A percentile compares a stretch with the other conserved stretches of the same genome.
These are phyloP conservation scores for Macrolepiota fuliginosa DNA, from an alignment of 768 basidiomycete genomes.

Conservation along the genomic window DNA sequence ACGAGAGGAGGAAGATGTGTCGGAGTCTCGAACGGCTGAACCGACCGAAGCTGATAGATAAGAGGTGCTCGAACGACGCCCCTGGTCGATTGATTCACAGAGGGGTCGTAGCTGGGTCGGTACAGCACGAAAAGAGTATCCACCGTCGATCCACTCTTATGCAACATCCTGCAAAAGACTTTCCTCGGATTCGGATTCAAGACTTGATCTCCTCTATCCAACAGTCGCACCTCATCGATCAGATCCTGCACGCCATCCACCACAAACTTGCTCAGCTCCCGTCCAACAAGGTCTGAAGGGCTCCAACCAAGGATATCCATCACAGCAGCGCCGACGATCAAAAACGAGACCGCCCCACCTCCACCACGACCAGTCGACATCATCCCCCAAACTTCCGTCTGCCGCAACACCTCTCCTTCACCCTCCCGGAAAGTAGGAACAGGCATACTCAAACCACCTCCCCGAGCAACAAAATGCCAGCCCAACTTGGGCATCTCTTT, in stretches of 20 bases:
- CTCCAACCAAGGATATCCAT: constrained; percentile 68
- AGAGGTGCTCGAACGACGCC: constrained; percentile 32
- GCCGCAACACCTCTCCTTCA: constrained; percentile 5
- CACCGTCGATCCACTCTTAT: constrained; percentile 27
- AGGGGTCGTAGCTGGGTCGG: constrained; percentile 24
- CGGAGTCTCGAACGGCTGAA: constrained; percentile 22
- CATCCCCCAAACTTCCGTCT: constrained; percentile 45
- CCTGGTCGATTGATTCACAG: constrained; percentile 12
- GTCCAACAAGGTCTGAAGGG: constrained; percentile 50
- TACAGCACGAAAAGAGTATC: constrained; percentile 17
- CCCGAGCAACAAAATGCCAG: constrained; percentile 56
- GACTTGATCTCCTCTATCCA: constrained; percentile 3
- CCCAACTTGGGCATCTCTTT: constrained; percentile 59
- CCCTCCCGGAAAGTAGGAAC: constrained; percentile 8
- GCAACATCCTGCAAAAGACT: constrained; percentile 10
- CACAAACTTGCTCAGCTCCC: constrained; percentile 38
- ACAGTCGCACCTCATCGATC: constrained; percentile 22
- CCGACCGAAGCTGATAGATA: constrained; percentile 35
- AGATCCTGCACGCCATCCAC: constrained; percentile 20
- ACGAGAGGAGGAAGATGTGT: not conserved
- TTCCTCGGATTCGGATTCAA: not conserved
- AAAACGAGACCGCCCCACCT: constrained; percentile 29
- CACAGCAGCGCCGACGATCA: constrained; percentile 48
- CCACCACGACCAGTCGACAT: constrained; percentile 32
- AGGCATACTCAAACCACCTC: constrained; percentile 42